Conservation (phyloP, 1,284 basidiomycete genomes). For the Takashimella tepidaria region DNA sequence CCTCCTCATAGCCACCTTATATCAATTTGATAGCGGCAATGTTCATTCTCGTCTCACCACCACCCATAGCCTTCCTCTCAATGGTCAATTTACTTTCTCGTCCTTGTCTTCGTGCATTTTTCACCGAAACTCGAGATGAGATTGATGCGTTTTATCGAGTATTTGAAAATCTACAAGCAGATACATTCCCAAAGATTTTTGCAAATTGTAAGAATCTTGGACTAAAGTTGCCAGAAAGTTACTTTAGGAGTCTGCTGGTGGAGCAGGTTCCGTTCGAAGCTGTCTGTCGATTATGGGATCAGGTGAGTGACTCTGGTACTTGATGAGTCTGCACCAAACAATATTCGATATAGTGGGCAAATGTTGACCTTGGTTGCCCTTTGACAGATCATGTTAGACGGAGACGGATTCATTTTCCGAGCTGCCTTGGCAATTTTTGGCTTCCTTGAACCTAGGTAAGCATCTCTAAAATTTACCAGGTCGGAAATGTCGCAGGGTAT, state of each 20-base stretch:
- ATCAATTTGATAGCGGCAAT: slow-evolving; percentile 66
- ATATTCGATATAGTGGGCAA: too few species aligned
- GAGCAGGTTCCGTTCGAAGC: slow-evolving; percentile 84
- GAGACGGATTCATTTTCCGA: slow-evolving; percentile 60
- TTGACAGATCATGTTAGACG: slow-evolving; percentile 43
- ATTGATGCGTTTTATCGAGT: slow-evolving; percentile 58
- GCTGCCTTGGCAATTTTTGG: slow-evolving; percentile 76
- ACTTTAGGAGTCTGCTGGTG: slow-evolving; percentile 76
- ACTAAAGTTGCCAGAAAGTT: slow-evolving; percentile 49
- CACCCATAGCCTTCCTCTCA: slow-evolving; percentile 69
- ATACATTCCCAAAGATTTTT: slow-evolving; percentile 84
- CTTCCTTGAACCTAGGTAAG: slow-evolving; percentile 68
- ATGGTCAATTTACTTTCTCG: slow-evolving; percentile 84
- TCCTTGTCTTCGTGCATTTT: slow-evolving; percentile 80
- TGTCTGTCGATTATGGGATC: slow-evolving; percentile 80
- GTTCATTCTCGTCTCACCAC: slow-evolving; percentile 79
- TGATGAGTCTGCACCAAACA: background rate
- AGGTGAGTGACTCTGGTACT: slow-evolving; percentile 18
- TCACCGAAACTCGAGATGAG: slow-evolving; percentile 71
- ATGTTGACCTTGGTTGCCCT: slow-evolving; percentile 8
- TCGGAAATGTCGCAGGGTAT: too few species aligned
- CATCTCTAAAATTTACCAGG: background rate
- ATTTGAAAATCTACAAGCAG: slow-evolving; percentile 45
- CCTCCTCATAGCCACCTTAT: slow-evolving; percentile 36
- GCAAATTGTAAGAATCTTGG: slow-evolving; percentile 85